These are phyloP conservation scores for Penicillium longicatenatum DNA, from an alignment of 495 filamentous ascomycete genomes.

Conservation along the genomic window DNA sequence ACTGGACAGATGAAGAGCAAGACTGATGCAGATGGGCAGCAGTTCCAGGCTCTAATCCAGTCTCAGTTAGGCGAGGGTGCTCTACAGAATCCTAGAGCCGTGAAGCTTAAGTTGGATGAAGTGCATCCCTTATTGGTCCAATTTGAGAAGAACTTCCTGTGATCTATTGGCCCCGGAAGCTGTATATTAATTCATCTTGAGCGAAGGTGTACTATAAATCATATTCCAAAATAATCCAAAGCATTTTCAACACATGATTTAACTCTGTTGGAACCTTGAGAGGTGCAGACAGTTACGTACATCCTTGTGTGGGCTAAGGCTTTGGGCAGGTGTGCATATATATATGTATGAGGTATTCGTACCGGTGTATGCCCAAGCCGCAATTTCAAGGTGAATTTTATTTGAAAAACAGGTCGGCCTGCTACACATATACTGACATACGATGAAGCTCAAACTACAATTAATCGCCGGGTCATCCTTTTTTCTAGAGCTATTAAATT, in stretches of 20 bases:
- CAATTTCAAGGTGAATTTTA: too few species aligned
- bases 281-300: too few species aligned
- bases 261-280: too few species aligned
- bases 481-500: not conserved
- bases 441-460: too few species aligned
- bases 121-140: slow-evolving; percentile 44
- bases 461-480: too few species aligned
- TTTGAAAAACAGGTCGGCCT: too few species aligned
- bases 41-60: slow-evolving; percentile 35
- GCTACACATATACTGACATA: too few species aligned
- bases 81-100: slow-evolving; percentile 40
- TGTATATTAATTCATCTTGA: slow-evolving; percentile 7
- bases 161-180: not conserved
- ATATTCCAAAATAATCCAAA: slow-evolving; percentile 5
- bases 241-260: not conserved
- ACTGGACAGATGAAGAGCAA: slow-evolving; percentile 49
- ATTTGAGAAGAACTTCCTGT: slow-evolving; percentile 42
- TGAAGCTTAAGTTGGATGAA: slow-evolving; percentile 39
- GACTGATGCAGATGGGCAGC: slow-evolving; percentile 30
- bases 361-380: too few species aligned
- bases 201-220: slow-evolving; percentile 14
- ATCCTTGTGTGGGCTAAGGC: too few species aligned
- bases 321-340: too few species aligned
- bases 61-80: slow-evolving; percentile 32
- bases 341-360: too few species aligned